Conservation (phyloP, 495 filamentous ascomycete genomes). For the Xylona heveae region DNA sequence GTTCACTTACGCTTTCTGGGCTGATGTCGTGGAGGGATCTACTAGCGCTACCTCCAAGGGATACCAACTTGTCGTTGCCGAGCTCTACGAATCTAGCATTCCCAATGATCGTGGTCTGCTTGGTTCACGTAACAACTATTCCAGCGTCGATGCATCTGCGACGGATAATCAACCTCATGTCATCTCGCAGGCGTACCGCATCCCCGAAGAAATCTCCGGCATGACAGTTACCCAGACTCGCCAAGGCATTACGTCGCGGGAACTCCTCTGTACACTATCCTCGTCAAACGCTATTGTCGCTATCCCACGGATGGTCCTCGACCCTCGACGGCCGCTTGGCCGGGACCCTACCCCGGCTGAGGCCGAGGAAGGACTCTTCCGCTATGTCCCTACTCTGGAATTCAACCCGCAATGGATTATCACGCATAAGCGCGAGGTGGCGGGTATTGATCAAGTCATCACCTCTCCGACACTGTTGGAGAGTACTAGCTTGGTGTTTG, state of each 20-base stretch:
- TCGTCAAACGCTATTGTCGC: constrained; percentile 48
- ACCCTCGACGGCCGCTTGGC: constrained; percentile 72
- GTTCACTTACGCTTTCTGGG: constrained; percentile 80
- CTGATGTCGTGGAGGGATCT: constrained; percentile 28
- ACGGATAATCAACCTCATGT: constrained; percentile 37
- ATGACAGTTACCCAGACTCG: constrained; percentile 73
- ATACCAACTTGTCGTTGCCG: constrained; percentile 70
- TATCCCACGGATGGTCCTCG: constrained; percentile 57
- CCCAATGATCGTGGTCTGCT: constrained; percentile 55
- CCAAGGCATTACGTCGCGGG: constrained; percentile 77
- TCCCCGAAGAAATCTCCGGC: constrained; percentile 51
- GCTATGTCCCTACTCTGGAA: constrained; percentile 54
- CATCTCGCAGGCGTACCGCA: constrained; percentile 56
- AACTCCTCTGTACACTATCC: constrained; percentile 59
- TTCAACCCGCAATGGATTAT: constrained; percentile 67
- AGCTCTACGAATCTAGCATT: constrained; percentile 69
- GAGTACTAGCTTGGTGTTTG: constrained; percentile 80
- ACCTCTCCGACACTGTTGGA: constrained; percentile 64
- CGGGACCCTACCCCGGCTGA: constrained; percentile 66
- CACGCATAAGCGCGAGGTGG: constrained; percentile 63
- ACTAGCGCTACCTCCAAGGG: constrained; percentile 39
- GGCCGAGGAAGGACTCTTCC: constrained; percentile 60
- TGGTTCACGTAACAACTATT: constrained; percentile 44
- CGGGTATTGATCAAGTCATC: constrained; percentile 51
- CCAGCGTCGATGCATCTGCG: constrained; percentile 37